Conservation (phyloP, 805 yeast species). For the Metschnikowia noctiluminum region DNA sequence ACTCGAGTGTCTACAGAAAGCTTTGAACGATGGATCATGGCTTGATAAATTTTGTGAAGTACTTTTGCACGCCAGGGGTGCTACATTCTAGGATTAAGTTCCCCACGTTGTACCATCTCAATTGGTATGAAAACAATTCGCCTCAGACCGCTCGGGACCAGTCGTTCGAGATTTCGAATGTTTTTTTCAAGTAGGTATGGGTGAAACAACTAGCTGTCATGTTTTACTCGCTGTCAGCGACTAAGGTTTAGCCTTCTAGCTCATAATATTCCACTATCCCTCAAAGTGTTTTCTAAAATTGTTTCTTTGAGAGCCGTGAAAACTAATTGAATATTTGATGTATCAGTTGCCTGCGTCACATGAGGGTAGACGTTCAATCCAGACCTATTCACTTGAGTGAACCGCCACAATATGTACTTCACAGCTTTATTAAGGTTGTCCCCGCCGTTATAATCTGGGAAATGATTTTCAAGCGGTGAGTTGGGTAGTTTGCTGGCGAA, state of each 20-base stretch:
- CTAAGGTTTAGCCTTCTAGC: background rate
- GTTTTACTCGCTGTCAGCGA: too few species aligned
- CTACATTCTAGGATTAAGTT: too few species aligned
- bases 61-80: too few species aligned
- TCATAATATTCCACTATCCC: slow-evolving; percentile 68
- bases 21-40: too few species aligned
- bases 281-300: slow-evolving; percentile 68
- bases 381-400: slow-evolving; percentile 78
- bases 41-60: too few species aligned
- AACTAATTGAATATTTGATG: slow-evolving; percentile 81
- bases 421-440: slow-evolving; percentile 85
- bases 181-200: too few species aligned
- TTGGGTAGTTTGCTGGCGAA: slow-evolving; percentile 80
- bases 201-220: too few species aligned
- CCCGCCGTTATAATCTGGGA: slow-evolving; percentile 93
- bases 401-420: slow-evolving; percentile 86
- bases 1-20: too few species aligned
- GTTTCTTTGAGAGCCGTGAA: slow-evolving; percentile 83
- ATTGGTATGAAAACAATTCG: too few species aligned
- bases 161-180: too few species aligned
- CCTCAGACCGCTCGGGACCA: too few species aligned
- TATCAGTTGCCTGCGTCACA: slow-evolving; percentile 92
- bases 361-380: slow-evolving; percentile 83
- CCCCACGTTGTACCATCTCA: too few species aligned
- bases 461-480: slow-evolving; percentile 77